Percentiles rank a stretch among this genome's conserved stretches.
These are phyloP conservation scores for Coniochaeta prunicola DNA, from an alignment of 2,329 filamentous ascomycete species.

Conservation along the genomic window DNA sequence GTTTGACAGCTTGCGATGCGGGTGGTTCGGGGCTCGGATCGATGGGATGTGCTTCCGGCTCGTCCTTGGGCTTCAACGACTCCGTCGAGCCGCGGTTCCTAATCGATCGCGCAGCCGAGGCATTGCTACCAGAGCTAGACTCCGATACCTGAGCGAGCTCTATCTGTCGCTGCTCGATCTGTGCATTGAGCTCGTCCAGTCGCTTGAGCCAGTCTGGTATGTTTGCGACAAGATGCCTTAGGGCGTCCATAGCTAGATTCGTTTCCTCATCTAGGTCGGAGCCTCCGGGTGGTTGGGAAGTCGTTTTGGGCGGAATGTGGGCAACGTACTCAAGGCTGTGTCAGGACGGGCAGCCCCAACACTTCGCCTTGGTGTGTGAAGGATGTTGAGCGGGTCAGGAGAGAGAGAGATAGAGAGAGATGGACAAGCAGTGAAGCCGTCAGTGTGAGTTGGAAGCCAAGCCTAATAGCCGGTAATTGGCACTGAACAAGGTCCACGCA, in stretches of 20 bases:
- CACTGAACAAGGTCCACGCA: background rate
- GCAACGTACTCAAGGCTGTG: background rate
- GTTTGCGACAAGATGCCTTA: constrained; percentile 46
- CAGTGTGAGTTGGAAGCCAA: background rate
- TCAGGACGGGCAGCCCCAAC: background rate
- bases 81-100: constrained; percentile 47
- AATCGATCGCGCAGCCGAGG: constrained; percentile 26
- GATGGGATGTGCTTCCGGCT: constrained; percentile 21
- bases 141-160: constrained; percentile 39
- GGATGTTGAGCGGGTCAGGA: background rate
- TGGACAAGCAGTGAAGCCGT: background rate
- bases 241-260: constrained; percentile 42
- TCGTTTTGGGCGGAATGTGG: constrained; percentile 12
- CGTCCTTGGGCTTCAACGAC: constrained; percentile 43
- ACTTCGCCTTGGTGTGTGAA: background rate
- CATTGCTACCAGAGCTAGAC: background rate
- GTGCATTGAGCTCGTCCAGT: constrained; percentile 51
- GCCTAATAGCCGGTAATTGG: background rate
- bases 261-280: constrained; percentile 15
- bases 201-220: constrained; percentile 53
- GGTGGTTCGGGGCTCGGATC: constrained; percentile 4
- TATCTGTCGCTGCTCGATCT: constrained; percentile 54
- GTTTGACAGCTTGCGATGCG: constrained; percentile 1
- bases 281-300: constrained; percentile 6
- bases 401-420: background rate